phyloP scores from a whole-genome alignment of 805 yeast genomes.

The Saccharomycopsis sp. region DNA sequence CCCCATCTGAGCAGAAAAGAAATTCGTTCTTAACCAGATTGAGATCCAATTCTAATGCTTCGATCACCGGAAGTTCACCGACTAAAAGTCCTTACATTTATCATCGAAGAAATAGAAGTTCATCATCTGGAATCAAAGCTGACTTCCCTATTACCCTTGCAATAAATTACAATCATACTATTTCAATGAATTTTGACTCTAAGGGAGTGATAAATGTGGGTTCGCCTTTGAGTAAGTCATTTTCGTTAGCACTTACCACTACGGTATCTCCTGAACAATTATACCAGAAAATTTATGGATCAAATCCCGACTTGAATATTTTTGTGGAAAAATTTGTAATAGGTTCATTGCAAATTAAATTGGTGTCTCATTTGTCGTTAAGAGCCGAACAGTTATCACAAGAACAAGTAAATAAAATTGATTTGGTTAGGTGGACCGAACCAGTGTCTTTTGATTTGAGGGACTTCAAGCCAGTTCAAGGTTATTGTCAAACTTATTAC shows the following conservation, averaged over 20 bases:
- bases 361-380: neutral
- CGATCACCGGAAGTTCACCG: neutral
- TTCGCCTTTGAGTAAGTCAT: conserved; percentile 2
- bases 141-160: conserved; percentile 4
- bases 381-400: neutral
- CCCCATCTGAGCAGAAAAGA: neutral
- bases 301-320: neutral
- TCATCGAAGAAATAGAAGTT: conserved; percentile 1
- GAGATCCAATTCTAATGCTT: conserved; percentile 2
- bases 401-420: neutral
- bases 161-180: conserved; percentile 3
- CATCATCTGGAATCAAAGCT: neutral
- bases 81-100: neutral
- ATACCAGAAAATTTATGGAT: neutral
- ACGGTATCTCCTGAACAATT: neutral
- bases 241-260: neutral
- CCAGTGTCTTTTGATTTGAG: neutral
- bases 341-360: neutral
- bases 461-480: conserved; percentile 1
- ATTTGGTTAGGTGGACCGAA: neutral
- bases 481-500: conserved; percentile 8
- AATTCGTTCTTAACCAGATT: neutral
- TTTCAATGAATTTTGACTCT: conserved; percentile 14
- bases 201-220: conserved; percentile 4
- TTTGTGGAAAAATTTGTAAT: neutral